Evolutionary conservation across 495 filamentous ascomycete genomes (phyloP).

Genomic region (Penicillium coprophilum): DNA sequence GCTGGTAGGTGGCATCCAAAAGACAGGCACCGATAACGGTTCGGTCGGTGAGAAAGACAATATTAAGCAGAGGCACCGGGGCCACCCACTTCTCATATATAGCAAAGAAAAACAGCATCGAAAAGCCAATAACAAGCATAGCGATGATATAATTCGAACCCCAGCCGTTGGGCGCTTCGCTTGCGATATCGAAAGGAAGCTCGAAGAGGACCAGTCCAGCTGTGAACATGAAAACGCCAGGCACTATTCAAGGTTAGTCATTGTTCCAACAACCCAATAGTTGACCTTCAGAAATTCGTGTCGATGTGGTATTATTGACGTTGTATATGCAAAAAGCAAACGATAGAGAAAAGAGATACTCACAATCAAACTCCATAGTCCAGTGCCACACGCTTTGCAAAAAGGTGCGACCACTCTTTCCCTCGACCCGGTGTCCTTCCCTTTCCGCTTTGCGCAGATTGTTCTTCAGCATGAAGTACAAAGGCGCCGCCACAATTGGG

Average conservation of each 20-base stretch:
- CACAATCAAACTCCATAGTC: constrained; percentile 24
- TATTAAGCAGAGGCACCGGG: constrained; percentile 52
- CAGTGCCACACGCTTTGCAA: constrained; percentile 21
- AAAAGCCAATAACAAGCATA: constrained; percentile 52
- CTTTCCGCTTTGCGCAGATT: constrained; percentile 54
- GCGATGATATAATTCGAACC: constrained; percentile 44
- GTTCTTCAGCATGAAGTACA: constrained; percentile 41
- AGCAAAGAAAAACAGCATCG: constrained; percentile 50
- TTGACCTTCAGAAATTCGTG: background rate
- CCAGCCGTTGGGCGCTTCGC: constrained; percentile 39
- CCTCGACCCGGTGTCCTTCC: constrained; percentile 30
- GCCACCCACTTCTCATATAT: constrained; percentile 53
- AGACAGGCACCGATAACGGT: constrained; percentile 57
- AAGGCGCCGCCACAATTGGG: constrained; percentile 48
- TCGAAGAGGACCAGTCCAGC: constrained; percentile 57
- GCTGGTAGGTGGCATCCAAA: constrained; percentile 51
- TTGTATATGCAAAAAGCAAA: background rate
- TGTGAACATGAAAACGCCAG: constrained; percentile 53
- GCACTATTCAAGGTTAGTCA: background rate
- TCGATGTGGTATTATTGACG: background rate
- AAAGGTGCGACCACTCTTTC: constrained; percentile 24
- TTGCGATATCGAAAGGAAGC: constrained; percentile 49
- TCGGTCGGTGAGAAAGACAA: constrained; percentile 41
- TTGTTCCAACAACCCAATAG: background rate
- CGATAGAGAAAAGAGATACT: background rate